A percentile compares a stretch with the other conserved stretches of the same genome.
Conservation (phyloP, 257 asterid species). For the Parsonsia alboflavescens region DNA sequence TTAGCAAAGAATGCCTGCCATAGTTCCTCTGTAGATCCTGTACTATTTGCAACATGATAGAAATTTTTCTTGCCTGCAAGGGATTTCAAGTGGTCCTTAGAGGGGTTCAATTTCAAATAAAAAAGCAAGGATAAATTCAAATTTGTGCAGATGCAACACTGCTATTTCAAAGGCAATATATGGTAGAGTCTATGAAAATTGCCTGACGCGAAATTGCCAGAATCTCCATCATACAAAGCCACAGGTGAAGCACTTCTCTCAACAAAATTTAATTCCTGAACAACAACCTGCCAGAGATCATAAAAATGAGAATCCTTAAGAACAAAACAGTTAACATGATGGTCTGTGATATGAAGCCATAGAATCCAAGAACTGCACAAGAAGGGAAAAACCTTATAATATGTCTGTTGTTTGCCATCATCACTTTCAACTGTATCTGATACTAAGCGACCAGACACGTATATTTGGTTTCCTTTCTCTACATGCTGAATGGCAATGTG, state of each 20-base stretch:
- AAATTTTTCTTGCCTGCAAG: conserved; percentile 58
- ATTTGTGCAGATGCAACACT: too few species aligned
- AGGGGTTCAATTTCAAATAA: conserved; percentile 3
- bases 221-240: conserved; percentile 54
- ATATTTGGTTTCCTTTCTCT: conserved; percentile 85
- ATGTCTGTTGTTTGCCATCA: conserved; percentile 84
- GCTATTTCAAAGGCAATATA: not conserved
- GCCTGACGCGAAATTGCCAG: conserved; percentile 41
- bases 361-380: conserved; percentile 6
- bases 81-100: not conserved
- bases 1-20: conserved; percentile 98
- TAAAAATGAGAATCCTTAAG: conserved; percentile 3
- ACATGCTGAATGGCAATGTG: conserved; percentile 69
- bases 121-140: too few species aligned
- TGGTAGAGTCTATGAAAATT: conserved; percentile 1
- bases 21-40: conserved; percentile 72
- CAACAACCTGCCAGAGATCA: conserved; percentile 63
- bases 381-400: conserved; percentile 59
- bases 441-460: conserved; percentile 71
- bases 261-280: conserved; percentile 74
- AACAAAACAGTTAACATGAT: not conserved
- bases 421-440: conserved; percentile 79
- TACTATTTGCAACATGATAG: conserved; percentile 38
- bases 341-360: not conserved
- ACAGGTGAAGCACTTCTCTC: conserved; percentile 50